Conservation (phyloP, 2,329 filamentous ascomycete species). For the Dryadomyces sulphureus region DNA sequence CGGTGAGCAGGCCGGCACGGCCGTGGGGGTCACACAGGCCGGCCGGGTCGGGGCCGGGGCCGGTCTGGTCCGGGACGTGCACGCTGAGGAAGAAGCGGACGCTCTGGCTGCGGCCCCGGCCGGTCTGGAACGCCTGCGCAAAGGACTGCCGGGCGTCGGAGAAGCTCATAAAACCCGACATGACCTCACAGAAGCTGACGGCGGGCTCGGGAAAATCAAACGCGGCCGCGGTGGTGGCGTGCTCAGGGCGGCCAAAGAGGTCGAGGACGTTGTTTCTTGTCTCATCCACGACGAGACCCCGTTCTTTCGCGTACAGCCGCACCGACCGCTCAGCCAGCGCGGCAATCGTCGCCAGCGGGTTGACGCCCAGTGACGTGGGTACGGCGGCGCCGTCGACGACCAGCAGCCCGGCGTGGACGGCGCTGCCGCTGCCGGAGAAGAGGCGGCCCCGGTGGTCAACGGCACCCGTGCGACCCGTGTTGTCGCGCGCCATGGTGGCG, state of each 20-base stretch:
- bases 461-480: conserved; percentile 39
- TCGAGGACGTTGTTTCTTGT: conserved; percentile 33
- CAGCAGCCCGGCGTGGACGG: conserved; percentile 41
- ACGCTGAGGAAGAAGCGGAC: conserved; percentile 46
- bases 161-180: conserved; percentile 43
- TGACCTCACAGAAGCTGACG: conserved; percentile 47
- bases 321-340: conserved; percentile 52
- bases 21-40: conserved; percentile 30
- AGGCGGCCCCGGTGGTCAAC: conserved; percentile 48
- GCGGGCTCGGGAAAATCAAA: too few species aligned
- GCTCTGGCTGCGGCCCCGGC: conserved; percentile 36
- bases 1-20: conserved; percentile 39
- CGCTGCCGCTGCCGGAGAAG: conserved; percentile 34
- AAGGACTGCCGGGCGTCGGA: conserved; percentile 36
- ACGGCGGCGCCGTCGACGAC: conserved; percentile 48
- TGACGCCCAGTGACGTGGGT: conserved; percentile 47
- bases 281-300: conserved; percentile 27
- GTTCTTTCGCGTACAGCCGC: conserved; percentile 28
- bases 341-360: conserved; percentile 55
- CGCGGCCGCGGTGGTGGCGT: conserved; percentile 7
- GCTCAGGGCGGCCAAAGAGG: conserved; percentile 36
- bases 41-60: too few species aligned
- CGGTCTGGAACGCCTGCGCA: conserved; percentile 34
- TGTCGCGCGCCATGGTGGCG: conserved; percentile 45
- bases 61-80: conserved; percentile 36